These are phyloP conservation scores for Wickerhamiella dianesei DNA, from an alignment of 805 yeast species.

Conservation along the genomic window DNA sequence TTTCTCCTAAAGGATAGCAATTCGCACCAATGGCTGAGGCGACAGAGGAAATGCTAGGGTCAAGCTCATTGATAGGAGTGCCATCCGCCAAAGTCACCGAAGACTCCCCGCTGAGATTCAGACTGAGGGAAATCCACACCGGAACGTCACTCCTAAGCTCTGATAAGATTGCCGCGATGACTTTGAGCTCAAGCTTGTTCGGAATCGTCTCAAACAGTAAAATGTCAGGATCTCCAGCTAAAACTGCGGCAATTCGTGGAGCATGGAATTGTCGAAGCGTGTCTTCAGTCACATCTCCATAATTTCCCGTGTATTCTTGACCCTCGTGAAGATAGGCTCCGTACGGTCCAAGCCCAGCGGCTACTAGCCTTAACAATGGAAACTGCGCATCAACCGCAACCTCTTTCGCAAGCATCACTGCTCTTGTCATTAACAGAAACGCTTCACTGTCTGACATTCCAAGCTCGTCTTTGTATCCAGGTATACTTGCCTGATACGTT, in stretches of 20 bases:
- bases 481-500: slow-evolving; percentile 46
- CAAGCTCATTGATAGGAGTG: slow-evolving; percentile 27
- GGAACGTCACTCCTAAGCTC: slow-evolving; percentile 22
- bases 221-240: slow-evolving; percentile 32
- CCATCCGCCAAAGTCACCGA: slow-evolving; percentile 36
- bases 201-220: slow-evolving; percentile 68
- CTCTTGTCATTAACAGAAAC: slow-evolving; percentile 7
- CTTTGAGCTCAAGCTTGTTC: slow-evolving; percentile 40
- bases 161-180: slow-evolving; percentile 32
- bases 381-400: slow-evolving; percentile 15
- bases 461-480: slow-evolving; percentile 23
- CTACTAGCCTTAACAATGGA: slow-evolving; percentile 22
- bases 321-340: slow-evolving; percentile 60
- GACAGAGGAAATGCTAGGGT: not conserved
- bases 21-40: slow-evolving; percentile 47
- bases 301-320: slow-evolving; percentile 61
- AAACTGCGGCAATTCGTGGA: slow-evolving; percentile 31
- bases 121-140: slow-evolving; percentile 37
- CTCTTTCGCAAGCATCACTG: slow-evolving; percentile 20
- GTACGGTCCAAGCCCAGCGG: slow-evolving; percentile 65
- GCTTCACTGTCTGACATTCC: slow-evolving; percentile 10
- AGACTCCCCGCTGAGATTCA: slow-evolving; percentile 23
- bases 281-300: slow-evolving; percentile 29
- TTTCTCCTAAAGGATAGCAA: slow-evolving; percentile 40
- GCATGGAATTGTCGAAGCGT: slow-evolving; percentile 39